Evolutionary conservation across 306 rosid genomes (phyloP), one percentile per base, ranked within the genome.

Genomic region (Vicia faba): DNA sequence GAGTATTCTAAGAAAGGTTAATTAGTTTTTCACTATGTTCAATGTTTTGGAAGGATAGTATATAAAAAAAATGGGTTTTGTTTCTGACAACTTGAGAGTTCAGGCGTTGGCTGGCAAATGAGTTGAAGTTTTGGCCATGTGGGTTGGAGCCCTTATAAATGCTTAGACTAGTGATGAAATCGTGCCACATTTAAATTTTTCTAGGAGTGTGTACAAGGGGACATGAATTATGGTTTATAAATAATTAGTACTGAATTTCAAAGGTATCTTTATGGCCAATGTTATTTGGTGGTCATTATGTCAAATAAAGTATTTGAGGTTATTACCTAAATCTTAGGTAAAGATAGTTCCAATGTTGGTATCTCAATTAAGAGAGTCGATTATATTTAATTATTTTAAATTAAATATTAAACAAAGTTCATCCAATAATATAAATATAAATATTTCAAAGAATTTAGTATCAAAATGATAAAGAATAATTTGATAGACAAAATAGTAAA

Each of bases 101-200:
- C 65, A 66, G 82, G 82, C 65, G 57, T 40, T 61, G 33, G 66
- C 36, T 66, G 70, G 82, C 16, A 54, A 71, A 85, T 61, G 78
- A 65, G 59, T 79, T 83, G 46, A 80, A 83, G 82, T 56, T 84
- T 80, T 82, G 79, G 54, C 83, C 88, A 91, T 86, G 92, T 88
- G 89, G 80, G 72, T 73, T 72, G 84, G 78, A 82, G 82, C 77
- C 67, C 70, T 78, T 81, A 82, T 87, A 86, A 78, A 85, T 81
- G 79, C 73, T 23, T 58, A 63, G 83, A 70, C 68, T 60, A 53
- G 89, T 80, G 93, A 85, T 75, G 91, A 87, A 82, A 85, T 88
- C 85, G 83, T 82, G 96, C 69, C 48, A 25, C 11, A 26, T 68
- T 71, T 78, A 64, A 39, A 49, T 39, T 25, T 60, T 59, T 44